phyloP scores from a whole-genome alignment of 768 basidiomycete genomes.

The Lactarius hengduanensis region DNA sequence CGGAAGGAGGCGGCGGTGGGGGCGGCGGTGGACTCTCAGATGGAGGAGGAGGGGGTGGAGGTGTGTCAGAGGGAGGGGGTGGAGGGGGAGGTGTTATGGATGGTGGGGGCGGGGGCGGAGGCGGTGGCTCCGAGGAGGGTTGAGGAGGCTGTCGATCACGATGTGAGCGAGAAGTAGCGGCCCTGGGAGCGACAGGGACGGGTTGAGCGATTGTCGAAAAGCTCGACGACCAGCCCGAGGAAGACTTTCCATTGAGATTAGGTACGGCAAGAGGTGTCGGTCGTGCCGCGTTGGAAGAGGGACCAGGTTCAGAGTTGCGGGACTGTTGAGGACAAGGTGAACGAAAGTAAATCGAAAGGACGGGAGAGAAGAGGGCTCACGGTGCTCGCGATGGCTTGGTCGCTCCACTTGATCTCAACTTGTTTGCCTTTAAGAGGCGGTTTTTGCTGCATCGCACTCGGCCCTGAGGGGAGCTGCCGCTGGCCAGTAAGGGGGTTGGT shows the following conservation, averaged over 20 bases:
- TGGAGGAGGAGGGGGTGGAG: slow-evolving; percentile 35
- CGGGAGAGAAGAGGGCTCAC: slow-evolving; percentile 30
- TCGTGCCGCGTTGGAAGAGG: slow-evolving; percentile 20
- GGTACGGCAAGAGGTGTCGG: slow-evolving; percentile 22
- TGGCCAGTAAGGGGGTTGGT: slow-evolving; percentile 33
- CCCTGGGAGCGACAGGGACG: slow-evolving; percentile 29
- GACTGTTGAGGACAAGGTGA: slow-evolving; percentile 20
- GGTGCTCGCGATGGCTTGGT: slow-evolving; percentile 35
- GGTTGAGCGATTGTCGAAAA: slow-evolving; percentile 29
- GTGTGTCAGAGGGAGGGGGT: slow-evolving; percentile 34
- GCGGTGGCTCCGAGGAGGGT: slow-evolving; percentile 32
- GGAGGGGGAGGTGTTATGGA: slow-evolving; percentile 22
- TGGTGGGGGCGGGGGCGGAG: slow-evolving; percentile 35
- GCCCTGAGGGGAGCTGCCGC: slow-evolving; percentile 35
- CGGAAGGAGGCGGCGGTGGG: slow-evolving; percentile 21
- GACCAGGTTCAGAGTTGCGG: slow-evolving; percentile 20
- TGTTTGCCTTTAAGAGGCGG: slow-evolving; percentile 45
- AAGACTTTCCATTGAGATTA: slow-evolving; percentile 23
- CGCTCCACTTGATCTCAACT: slow-evolving; percentile 38
- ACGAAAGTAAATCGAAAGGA: slow-evolving; percentile 26
- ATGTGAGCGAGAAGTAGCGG: slow-evolving; percentile 31
- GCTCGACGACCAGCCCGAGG: slow-evolving; percentile 29
- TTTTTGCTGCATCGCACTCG: slow-evolving; percentile 33
- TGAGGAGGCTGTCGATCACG: slow-evolving; percentile 31
- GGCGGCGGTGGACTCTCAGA: slow-evolving; percentile 30